Base-by-base conservation (phyloP, 208 protist species). In the Trypanosoma caninum region DNA sequence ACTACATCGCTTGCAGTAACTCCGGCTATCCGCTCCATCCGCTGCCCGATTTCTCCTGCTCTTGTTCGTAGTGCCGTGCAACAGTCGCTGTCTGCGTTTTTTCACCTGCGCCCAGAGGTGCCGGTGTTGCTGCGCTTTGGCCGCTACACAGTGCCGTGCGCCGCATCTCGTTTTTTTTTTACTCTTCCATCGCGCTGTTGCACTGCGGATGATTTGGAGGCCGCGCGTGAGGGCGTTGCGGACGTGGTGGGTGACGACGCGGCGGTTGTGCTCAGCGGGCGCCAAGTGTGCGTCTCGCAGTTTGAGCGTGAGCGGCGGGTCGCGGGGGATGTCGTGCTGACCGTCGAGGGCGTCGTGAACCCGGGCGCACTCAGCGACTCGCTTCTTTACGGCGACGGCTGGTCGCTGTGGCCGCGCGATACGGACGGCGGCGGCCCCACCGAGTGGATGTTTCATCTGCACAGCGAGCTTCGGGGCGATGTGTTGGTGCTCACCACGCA, bases 351-450 rank as follows among this genome's bases (percentile, higher is more conserved):
- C 6, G 54, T 71, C 18, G 22, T 65, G 14, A 45, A 28, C 13
- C 30, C 14, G n/a, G 33, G 58, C 1, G 16, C 51, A 0, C 59
- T 92, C 11, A 72, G 83, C 30, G 85, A 92, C 33, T 56, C 67
- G 6, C 37, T 67, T 18, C 42, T 92, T 33, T 82, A 70, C 38
- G 85, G 79, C 0, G 74, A 86, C 54, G 69, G 71, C 22, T 89
- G 81, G 85, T 35, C 78, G 13, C 40, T 91, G 11, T 18, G 37
- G 11, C 35, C 62, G 33, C 46, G 41, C 16, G 59, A 63, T 22
- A 38, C 40, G 22, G n/a, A 28, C 18, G 0, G 13, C 10, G 9
- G 46, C 31, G 47, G 27, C 27, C 64, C 64, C 4, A 47, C 30
- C 30, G 57, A 57, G 14, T 71, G 65, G 65, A n/a, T 63, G 16